A percentile compares a stretch with the other conserved stretches of the same genome.
These are phyloP conservation scores for Carex kokanica DNA, from an alignment of 176 grass and related monocot genomes.

Conservation along the genomic window DNA sequence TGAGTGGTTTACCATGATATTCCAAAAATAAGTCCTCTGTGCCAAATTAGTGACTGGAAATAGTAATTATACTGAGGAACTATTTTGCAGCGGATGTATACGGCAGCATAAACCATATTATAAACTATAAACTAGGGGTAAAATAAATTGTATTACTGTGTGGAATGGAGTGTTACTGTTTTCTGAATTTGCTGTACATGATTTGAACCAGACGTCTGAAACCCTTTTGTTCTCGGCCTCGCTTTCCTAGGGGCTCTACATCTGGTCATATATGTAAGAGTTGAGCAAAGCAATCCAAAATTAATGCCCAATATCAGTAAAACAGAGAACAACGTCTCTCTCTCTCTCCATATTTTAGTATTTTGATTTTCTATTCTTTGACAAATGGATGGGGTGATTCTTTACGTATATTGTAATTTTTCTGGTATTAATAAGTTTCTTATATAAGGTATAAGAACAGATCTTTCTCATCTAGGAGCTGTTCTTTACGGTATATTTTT, in stretches of 20 bases:
- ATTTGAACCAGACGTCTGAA: neutral
- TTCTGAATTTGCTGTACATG: neutral
- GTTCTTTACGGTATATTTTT: neutral
- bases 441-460: neutral
- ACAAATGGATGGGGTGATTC: neutral
- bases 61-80: neutral
- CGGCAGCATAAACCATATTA: neutral
- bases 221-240: neutral
- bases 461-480: neutral
- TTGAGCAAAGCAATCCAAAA: neutral
- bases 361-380: neutral
- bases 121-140: neutral
- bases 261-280: neutral
- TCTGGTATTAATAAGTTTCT: neutral
- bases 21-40: neutral
- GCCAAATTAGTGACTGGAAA: neutral
- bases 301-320: neutral
- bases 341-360: neutral
- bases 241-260: neutral
- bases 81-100: neutral
- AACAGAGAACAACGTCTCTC: neutral
- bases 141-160: neutral
- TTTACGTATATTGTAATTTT: neutral
- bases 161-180: neutral
- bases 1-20: neutral